Conservation (phyloP, 2,329 filamentous ascomycete genomes). For the Clonostachys solani region DNA sequence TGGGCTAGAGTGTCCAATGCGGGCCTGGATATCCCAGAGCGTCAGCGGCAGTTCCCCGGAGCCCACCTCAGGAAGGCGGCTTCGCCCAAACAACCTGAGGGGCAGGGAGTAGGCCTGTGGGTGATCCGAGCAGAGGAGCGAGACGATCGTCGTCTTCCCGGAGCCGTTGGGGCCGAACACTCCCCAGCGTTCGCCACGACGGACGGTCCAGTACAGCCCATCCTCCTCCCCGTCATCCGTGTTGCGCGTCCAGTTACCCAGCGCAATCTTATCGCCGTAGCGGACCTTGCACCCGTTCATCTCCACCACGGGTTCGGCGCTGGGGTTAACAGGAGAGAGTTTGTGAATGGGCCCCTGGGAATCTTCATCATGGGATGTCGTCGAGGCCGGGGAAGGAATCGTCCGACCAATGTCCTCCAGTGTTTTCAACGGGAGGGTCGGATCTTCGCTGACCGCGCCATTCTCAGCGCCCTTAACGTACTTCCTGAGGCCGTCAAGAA, state of each 20-base stretch:
- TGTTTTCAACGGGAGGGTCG: slow-evolving; percentile 40
- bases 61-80: slow-evolving; percentile 71
- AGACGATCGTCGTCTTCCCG: slow-evolving; percentile 92
- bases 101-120: slow-evolving; percentile 90
- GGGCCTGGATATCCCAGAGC: slow-evolving; percentile 86
- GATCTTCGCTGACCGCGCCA: slow-evolving; percentile 38
- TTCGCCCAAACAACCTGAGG: slow-evolving; percentile 79
- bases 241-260: slow-evolving; percentile 77
- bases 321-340: slow-evolving; percentile 12
- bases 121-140: slow-evolving; percentile 91
- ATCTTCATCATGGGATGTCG: neutral
- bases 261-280: slow-evolving; percentile 72
- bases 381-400: slow-evolving; percentile 19
- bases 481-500: slow-evolving; percentile 48
- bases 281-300: slow-evolving; percentile 81
- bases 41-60: slow-evolving; percentile 67
- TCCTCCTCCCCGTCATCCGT: slow-evolving; percentile 39
- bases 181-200: slow-evolving; percentile 82
- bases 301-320: slow-evolving; percentile 71
- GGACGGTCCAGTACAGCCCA: slow-evolving; percentile 80
- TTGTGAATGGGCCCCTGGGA: slow-evolving; percentile 7
- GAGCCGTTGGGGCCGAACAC: slow-evolving; percentile 93
- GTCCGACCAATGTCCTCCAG: slow-evolving; percentile 45
- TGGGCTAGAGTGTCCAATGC: slow-evolving; percentile 89
- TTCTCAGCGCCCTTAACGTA: slow-evolving; percentile 42